Conservation (phyloP, 2,329 filamentous ascomycete species). For the Fusarium sp. region DNA sequence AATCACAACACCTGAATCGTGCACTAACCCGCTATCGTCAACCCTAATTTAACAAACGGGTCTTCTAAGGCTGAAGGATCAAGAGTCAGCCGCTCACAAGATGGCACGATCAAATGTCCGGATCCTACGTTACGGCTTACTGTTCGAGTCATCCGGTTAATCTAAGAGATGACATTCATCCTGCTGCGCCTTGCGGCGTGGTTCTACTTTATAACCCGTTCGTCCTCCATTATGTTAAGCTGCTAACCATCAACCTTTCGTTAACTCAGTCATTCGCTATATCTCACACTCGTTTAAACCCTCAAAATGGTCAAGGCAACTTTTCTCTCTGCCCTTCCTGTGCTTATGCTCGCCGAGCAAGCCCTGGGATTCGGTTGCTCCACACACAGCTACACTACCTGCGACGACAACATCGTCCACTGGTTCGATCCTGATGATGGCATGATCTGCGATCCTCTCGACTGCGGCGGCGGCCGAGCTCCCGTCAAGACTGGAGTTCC, state of each 20-base stretch:
- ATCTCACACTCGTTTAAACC: background rate
- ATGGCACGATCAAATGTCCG: background rate
- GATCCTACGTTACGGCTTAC: background rate
- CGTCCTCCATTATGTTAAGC: background rate
- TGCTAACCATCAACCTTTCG: background rate
- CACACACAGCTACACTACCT: slow-evolving; percentile 32
- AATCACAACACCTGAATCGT: background rate
- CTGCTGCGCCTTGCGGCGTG: background rate
- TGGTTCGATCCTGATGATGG: slow-evolving; percentile 62
- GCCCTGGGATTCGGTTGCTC: slow-evolving; percentile 23
- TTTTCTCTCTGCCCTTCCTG: background rate
- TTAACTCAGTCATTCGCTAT: background rate
- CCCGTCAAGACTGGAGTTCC: slow-evolving; percentile 62
- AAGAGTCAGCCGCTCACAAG: background rate
- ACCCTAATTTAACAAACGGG: background rate
- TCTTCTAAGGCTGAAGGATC: background rate
- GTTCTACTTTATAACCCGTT: background rate
- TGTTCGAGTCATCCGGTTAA: background rate
- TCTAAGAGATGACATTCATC: background rate
- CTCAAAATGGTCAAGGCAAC: slow-evolving; percentile 19
- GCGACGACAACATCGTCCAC: slow-evolving; percentile 43
- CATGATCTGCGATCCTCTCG: slow-evolving; percentile 62
- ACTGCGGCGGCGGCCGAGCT: slow-evolving; percentile 66
- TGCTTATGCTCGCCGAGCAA: slow-evolving; percentile 27
- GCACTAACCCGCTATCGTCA: background rate